These are phyloP conservation scores for Fraxinus pennsylvanica DNA, from an alignment of 257 asterid species.

Conservation along the genomic window DNA sequence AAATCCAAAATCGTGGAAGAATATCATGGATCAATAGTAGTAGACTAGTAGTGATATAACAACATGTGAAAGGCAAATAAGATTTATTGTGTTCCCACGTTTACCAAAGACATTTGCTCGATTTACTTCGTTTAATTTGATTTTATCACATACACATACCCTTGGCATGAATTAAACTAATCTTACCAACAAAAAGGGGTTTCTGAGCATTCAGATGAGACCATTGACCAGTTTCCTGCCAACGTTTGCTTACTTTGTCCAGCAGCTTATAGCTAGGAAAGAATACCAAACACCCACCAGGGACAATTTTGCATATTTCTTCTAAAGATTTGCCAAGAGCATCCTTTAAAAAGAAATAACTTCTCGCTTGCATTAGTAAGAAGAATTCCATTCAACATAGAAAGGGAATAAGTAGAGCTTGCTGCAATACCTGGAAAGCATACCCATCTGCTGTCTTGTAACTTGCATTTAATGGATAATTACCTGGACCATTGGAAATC, in stretches of 20 bases:
- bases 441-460: constrained; percentile 80
- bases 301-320: constrained; percentile 81
- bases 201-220: constrained; percentile 75
- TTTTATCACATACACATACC: constrained; percentile 9
- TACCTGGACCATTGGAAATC: constrained; percentile 79
- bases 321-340: constrained; percentile 80
- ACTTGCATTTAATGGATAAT: constrained; percentile 90
- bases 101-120: background rate
- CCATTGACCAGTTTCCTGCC: constrained; percentile 98
- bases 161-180: constrained; percentile 22
- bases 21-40: constrained; percentile 23
- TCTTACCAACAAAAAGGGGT: constrained; percentile 78
- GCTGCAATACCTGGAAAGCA: constrained; percentile 73
- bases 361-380: constrained; percentile 23
- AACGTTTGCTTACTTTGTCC: constrained; percentile 79
- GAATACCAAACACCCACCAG: constrained; percentile 92
- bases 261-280: constrained; percentile 96
- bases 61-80: background rate
- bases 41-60: background rate
- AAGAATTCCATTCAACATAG: constrained; percentile 17
- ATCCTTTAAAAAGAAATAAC: constrained; percentile 57
- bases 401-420: constrained; percentile 17
- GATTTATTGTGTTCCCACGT: constrained; percentile 5
- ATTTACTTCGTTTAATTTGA: background rate
- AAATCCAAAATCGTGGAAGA: constrained; percentile 21